phyloP scores from a whole-genome alignment of 331 rosid genomes.

The Malus hybrid region DNA sequence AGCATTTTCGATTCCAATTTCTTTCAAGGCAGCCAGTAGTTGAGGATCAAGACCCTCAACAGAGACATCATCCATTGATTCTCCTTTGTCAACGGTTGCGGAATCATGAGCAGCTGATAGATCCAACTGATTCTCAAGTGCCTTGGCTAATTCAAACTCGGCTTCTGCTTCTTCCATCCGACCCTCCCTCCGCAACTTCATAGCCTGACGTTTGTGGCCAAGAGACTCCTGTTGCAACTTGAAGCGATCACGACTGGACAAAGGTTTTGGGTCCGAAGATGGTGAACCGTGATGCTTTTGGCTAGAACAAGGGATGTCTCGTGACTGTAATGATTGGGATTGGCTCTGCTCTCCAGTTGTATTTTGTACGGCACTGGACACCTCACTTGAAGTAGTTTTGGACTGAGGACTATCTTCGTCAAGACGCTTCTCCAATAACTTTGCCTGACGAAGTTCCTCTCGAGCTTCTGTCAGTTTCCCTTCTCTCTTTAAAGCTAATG shows the following conservation, averaged over 20 bases:
- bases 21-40: slow-evolving; percentile 70
- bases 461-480: slow-evolving; percentile 83
- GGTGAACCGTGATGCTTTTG: slow-evolving; percentile 36
- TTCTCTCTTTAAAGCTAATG: slow-evolving; percentile 84
- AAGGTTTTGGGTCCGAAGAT: slow-evolving; percentile 33
- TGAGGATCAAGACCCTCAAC: slow-evolving; percentile 97
- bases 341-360: not conserved
- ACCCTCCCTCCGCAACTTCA: slow-evolving; percentile 87
- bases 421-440: slow-evolving; percentile 67
- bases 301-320: not conserved
- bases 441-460: slow-evolving; percentile 77
- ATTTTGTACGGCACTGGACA: not conserved
- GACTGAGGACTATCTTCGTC: slow-evolving; percentile 41
- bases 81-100: slow-evolving; percentile 14
- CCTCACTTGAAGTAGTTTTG: slow-evolving; percentile 25
- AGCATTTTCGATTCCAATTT: slow-evolving; percentile 56
- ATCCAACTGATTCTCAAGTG: slow-evolving; percentile 78
- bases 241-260: slow-evolving; percentile 86
- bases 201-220: slow-evolving; percentile 80
- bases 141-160: slow-evolving; percentile 84
- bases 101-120: slow-evolving; percentile 51
- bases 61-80: slow-evolving; percentile 37
- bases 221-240: slow-evolving; percentile 97
- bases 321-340: not conserved
- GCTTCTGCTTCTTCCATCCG: slow-evolving; percentile 78